Evolutionary conservation across 225 moss, liverwort and hornwort genomes (phyloP), one percentile per base, ranked within the genome.

Genomic region (Pseudoscleropodium purum): DNA sequence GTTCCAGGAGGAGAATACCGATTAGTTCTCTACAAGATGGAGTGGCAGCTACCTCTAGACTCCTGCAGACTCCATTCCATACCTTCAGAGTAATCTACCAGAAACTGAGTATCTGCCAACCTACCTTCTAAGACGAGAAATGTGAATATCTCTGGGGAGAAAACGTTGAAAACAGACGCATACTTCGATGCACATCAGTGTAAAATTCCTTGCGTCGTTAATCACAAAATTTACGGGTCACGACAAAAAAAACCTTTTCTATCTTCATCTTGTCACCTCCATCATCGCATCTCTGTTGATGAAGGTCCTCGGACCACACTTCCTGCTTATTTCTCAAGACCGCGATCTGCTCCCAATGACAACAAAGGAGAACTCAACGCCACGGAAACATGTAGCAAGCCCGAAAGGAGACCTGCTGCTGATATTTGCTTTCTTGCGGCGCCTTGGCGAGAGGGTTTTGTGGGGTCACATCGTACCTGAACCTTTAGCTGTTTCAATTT

Each of bases 401-500:
- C 92, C 90, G 93, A 89, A 92, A 94, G 92, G 75, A 94, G 91
- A 91, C 92, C 93, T 90, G 90, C 86, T 85, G 94, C 93, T 87
- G 93, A 93, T 84, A 94, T 92, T 92, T 93, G 94, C 93, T 94
- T 94, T 92, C 94, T 92, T 89, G 94, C 89, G 89, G 86, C 93
- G 91, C 91, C 93, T 93, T 94, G 91, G 92, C 92, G 93, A 93
- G 93, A 94, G 93, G 91, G 84, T 94, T 90, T 91, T 92, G 91
- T 91, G 87, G 90, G 92, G 91, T 94, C 90, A 74, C 91, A 87
- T 89, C 92, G 95, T 91, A 97, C 97, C 97, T 98, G 98, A 90
- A 91, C 91, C 89, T 97, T 97, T n/a, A 97, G 96, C 79, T 95
- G 94, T 88, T 96, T 98, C 56, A 96, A 84, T 93, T 97, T 98